phyloP scores from a whole-genome alignment of 352 stramenopile species.

The Globisporangium lucens region DNA sequence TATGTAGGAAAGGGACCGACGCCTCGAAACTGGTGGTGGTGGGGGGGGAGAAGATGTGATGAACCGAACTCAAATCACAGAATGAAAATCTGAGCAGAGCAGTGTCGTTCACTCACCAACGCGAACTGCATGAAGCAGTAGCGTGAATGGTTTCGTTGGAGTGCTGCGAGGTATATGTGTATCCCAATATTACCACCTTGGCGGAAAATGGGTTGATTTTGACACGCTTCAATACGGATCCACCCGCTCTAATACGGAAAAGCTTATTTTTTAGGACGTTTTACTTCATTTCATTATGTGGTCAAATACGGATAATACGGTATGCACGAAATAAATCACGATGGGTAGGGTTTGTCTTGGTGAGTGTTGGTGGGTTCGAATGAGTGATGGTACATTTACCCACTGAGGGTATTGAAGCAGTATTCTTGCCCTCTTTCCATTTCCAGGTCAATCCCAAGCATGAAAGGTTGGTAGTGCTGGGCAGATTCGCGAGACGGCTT shows the following conservation, averaged over 20 bases:
- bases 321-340: background rate
- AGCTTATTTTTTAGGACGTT: background rate
- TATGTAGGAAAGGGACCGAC: background rate
- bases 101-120: background rate
- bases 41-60: background rate
- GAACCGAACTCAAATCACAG: slow-evolving; percentile 6
- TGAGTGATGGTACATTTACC: background rate
- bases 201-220: background rate
- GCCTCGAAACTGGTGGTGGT: background rate
- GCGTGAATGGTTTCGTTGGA: too few relatives aligned
- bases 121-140: background rate
- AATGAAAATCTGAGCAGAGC: slow-evolving; percentile 4
- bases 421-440: too few relatives aligned
- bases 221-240: background rate
- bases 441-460: too few relatives aligned
- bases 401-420: too few relatives aligned
- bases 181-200: too few relatives aligned
- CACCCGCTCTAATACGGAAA: background rate
- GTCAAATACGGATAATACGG: background rate
- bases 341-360: background rate
- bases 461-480: slow-evolving; percentile 1
- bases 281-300: background rate
- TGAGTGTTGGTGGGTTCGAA: background rate
- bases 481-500: slow-evolving; percentile 41
- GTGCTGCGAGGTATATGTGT: too few relatives aligned